Conservation (phyloP, 2,329 filamentous ascomycete species). For the Epichloe amarillans region DNA sequence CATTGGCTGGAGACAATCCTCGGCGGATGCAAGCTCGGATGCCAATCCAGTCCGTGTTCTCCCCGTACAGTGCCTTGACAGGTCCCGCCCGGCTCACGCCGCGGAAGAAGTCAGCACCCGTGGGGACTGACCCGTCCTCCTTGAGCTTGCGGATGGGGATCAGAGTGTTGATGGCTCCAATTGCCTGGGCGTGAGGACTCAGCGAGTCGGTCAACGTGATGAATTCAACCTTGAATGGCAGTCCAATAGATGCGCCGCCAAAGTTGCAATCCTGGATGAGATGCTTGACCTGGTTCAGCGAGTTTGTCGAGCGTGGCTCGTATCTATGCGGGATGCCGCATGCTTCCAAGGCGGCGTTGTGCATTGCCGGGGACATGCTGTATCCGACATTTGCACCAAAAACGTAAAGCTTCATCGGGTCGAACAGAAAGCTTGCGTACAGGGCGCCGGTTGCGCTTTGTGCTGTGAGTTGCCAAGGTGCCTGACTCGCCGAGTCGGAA, state of each 20-base stretch:
- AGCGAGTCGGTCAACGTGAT: slow-evolving; percentile 55
- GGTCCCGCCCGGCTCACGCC: slow-evolving; percentile 48
- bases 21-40: slow-evolving; percentile 60
- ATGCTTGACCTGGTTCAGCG: slow-evolving; percentile 48
- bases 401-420: slow-evolving; percentile 60
- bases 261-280: slow-evolving; percentile 54
- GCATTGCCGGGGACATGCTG: slow-evolving; percentile 66
- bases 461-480: slow-evolving; percentile 36
- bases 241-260: slow-evolving; percentile 57
- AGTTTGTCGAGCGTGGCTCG: slow-evolving; percentile 47
- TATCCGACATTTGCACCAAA: slow-evolving; percentile 61
- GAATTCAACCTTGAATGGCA: slow-evolving; percentile 64
- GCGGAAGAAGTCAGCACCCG: slow-evolving; percentile 37
- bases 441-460: slow-evolving; percentile 51
- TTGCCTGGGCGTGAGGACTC: slow-evolving; percentile 59
- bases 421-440: slow-evolving; percentile 52
- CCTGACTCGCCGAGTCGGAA: slow-evolving; percentile 3
- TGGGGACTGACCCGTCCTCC: slow-evolving; percentile 42
- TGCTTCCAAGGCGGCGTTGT: slow-evolving; percentile 53
- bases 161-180: slow-evolving; percentile 65
- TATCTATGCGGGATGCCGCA: slow-evolving; percentile 60
- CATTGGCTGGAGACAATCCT: slow-evolving; percentile 60
- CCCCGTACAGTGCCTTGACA: slow-evolving; percentile 57
- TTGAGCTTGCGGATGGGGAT: slow-evolving; percentile 53
- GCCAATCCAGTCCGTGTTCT: slow-evolving; percentile 75